A percentile compares a stretch with the other conserved stretches of the same genome.
phyloP scores from a whole-genome alignment of 2,329 filamentous ascomycete species.

The Leptographium lundbergii region DNA sequence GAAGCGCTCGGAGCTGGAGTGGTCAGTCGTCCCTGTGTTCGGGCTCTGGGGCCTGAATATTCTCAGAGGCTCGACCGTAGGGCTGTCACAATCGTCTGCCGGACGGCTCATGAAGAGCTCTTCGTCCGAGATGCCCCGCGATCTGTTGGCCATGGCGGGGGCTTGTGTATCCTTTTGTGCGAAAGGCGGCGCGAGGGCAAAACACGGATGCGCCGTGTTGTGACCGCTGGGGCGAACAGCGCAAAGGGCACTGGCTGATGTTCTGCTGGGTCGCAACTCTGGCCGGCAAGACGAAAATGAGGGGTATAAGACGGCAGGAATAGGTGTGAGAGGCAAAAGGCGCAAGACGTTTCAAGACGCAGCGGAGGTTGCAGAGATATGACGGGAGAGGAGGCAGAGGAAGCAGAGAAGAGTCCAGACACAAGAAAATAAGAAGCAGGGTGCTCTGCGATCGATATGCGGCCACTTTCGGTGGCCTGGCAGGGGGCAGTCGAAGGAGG shows the following conservation, averaged over 20 bases:
- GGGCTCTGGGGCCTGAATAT: constrained; percentile 71
- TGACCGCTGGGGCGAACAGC: not conserved
- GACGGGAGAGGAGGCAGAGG: not conserved
- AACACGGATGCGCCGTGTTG: not conserved
- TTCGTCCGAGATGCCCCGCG: constrained; percentile 58
- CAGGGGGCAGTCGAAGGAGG: not conserved
- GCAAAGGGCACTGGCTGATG: not conserved
- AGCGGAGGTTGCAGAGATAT: not conserved
- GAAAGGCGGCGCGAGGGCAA: not conserved
- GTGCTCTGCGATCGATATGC: constrained; percentile 10
- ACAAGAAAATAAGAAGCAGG: not conserved
- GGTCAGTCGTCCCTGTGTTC: constrained; percentile 26
- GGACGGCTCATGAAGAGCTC: constrained; percentile 66
- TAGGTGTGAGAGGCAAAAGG: not conserved
- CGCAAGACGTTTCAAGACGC: not conserved
- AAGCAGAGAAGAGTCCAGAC: not conserved
- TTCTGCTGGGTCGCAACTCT: not conserved
- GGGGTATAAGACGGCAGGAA: not conserved
- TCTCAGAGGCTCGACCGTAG: constrained; percentile 70
- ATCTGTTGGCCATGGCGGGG: constrained; percentile 31
- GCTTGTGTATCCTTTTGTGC: not conserved
- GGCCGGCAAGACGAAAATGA: not conserved
- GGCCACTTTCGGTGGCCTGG: constrained; percentile 8
- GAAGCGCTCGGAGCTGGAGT: constrained; percentile 27
- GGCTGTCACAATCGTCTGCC: constrained; percentile 47